A percentile compares a stretch with the other conserved stretches of the same genome.
Conservation (phyloP, 768 basidiomycete genomes). For the Lactarius indigo region DNA sequence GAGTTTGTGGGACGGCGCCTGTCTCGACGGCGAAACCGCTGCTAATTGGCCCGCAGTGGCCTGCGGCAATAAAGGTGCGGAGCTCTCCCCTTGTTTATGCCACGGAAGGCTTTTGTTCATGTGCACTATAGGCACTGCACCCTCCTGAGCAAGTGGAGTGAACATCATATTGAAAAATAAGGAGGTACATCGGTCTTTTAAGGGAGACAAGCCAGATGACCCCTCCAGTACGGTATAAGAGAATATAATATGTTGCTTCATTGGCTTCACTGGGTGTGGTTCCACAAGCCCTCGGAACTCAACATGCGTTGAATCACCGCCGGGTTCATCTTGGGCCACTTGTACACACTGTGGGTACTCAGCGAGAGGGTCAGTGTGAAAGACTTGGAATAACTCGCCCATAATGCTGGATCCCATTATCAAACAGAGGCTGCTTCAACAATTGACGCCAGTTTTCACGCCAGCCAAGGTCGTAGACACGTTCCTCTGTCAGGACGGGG, state of each 20-base stretch:
- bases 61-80: slow-evolving; percentile 52
- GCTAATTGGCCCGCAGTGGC: slow-evolving; percentile 48
- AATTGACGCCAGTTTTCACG: slow-evolving; percentile 25
- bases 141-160: neutral
- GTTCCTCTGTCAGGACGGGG: slow-evolving; percentile 14
- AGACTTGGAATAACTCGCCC: slow-evolving; percentile 6
- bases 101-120: neutral
- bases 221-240: neutral
- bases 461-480: slow-evolving; percentile 26
- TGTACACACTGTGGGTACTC: slow-evolving; percentile 7
- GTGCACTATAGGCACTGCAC: slow-evolving; percentile 5
- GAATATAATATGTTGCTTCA: neutral
- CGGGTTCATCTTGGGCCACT: slow-evolving; percentile 27
- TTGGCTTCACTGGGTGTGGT: neutral
- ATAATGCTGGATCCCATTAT: neutral
- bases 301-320: slow-evolving; percentile 19
- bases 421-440: slow-evolving; percentile 16
- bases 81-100: neutral
- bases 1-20: slow-evolving; percentile 45
- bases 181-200: neutral
- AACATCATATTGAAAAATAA: neutral
- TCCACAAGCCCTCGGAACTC: neutral
- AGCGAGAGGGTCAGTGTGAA: neutral
- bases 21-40: slow-evolving; percentile 47
- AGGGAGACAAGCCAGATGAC: neutral